A percentile compares a stretch with the other conserved stretches of the same genome.
Conservation (phyloP, 2,329 filamentous ascomycete genomes). For the Dactylellina haptotyla region DNA sequence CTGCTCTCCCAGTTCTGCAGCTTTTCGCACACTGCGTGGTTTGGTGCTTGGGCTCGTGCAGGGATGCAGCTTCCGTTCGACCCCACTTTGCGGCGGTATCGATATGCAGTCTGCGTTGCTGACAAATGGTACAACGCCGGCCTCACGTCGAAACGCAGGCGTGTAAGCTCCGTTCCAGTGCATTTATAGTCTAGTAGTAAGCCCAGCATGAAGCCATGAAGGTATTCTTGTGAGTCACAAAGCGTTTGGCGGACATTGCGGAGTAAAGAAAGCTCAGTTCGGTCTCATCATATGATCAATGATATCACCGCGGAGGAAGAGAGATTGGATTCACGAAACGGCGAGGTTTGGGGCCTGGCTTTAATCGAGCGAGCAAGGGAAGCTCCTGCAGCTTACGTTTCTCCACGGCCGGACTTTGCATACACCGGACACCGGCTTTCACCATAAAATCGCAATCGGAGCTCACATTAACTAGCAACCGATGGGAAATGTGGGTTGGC, state of each 20-base stretch:
- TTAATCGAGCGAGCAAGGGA: not conserved
- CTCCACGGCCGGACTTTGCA: not conserved
- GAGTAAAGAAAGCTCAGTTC: not conserved
- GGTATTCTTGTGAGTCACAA: constrained; percentile 13
- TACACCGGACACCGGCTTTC: not conserved
- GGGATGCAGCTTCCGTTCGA: constrained; percentile 10
- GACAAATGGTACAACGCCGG: constrained; percentile 24
- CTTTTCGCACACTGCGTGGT: not conserved
- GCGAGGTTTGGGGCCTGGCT: not conserved
- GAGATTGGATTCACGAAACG: too few relatives aligned
- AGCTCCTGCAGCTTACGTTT: constrained; percentile 4
- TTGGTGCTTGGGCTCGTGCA: constrained; percentile 13
- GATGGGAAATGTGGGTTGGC: not conserved
- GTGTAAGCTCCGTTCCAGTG: not conserved
- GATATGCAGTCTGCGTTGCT: constrained; percentile 37
- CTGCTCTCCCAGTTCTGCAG: not conserved
- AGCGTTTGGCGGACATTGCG: not conserved
- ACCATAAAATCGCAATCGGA: constrained; percentile 1
- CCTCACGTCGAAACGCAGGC: not conserved
- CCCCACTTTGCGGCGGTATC: constrained; percentile 10
- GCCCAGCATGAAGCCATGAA: constrained; percentile 2
- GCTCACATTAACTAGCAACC: not conserved
- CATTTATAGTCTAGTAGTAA: constrained; percentile 12
- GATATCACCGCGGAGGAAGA: not conserved
- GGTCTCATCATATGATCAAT: not conserved